Evolutionary conservation across 2,329 filamentous ascomycete species (phyloP), one percentile per base, ranked within the genome.

Genomic region (Pseudocercospora crystallina): DNA sequence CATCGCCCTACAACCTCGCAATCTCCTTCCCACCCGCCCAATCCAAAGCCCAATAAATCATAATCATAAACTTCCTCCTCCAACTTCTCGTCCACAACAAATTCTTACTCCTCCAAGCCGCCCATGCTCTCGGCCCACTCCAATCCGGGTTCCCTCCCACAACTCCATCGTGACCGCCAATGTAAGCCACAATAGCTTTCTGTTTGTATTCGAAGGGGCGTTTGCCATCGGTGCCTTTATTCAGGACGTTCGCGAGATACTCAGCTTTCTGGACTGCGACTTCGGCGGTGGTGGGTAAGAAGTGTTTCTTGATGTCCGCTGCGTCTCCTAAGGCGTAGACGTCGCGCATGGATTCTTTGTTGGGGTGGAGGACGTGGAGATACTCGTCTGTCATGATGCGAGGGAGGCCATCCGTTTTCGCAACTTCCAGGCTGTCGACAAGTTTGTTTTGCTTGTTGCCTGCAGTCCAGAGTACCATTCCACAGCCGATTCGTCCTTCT

Each of bases 61-160:
- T 54, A 34, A 67, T 66, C 62, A 66, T 65, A 7, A 63, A 43
- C 49, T 60, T 66, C 26, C 63, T 47, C 14, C 65, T 49, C 62
- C 63, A 66, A 41, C 57, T 63, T 30, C 63, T 53, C 8, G 64
- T 63, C 65, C 65, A 67, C 11, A 56, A 51, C 15, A 67, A 34
- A 49, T 61, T 68, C 17, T 71, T 71, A 41, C 65, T 68, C 39
- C 73, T 62, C 73, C 73, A 76, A 0, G 72, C 72, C 38, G 74
- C 45, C 73, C 73, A 76, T 8, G 73, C 73, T 15, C 64, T 55
- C 7, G 64, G 49, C 0, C 73, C 73, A 15, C 68, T 73, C 72
- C 72, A 75, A 14, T 72, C 64, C 10, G 63, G 58, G 17, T 63
- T 63, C 2, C 72, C 72, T 5, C 63, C 66, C 2, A 75, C 66